A percentile compares a stretch with the other conserved stretches of the same genome.
Conservation (phyloP, 1,139 yeast genomes). For the Wickerhamomyces sp. region DNA sequence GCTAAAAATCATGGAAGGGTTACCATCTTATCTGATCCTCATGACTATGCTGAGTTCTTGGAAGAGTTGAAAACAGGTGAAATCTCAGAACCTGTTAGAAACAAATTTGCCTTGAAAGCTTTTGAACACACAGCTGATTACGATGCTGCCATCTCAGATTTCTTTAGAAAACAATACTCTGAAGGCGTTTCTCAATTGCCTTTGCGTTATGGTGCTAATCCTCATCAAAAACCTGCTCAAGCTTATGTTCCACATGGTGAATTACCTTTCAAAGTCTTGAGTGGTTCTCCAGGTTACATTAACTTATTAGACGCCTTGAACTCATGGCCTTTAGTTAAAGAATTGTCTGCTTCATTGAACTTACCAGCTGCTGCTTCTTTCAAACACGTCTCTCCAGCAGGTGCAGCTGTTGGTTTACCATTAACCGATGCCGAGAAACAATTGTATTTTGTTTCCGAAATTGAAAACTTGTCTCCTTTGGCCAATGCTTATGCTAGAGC, state of each 20-base stretch:
- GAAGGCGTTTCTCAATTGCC: slow-evolving; percentile 89
- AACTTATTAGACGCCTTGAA: slow-evolving; percentile 93
- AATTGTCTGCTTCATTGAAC: slow-evolving; percentile 87
- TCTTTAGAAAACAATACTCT: slow-evolving; percentile 94
- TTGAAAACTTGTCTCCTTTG: slow-evolving; percentile 90
- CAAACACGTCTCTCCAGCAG: slow-evolving; percentile 98
- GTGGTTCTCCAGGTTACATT: slow-evolving; percentile 97
- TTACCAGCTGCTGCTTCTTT: slow-evolving; percentile 98
- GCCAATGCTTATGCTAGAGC: slow-evolving; percentile 99
- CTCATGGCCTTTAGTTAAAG: slow-evolving; percentile 98
- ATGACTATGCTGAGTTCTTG: slow-evolving; percentile 82
- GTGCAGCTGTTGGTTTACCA: slow-evolving; percentile 96
- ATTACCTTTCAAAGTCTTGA: slow-evolving; percentile 88
- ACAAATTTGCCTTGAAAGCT: slow-evolving; percentile 88
- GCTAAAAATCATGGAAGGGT: slow-evolving; percentile 98
- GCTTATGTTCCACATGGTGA: slow-evolving; percentile 82
- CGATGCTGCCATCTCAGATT: slow-evolving; percentile 92
- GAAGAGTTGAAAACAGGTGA: slow-evolving; percentile 73
- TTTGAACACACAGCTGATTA: slow-evolving; percentile 98
- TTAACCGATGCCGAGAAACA: slow-evolving; percentile 87
- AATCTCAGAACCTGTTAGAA: slow-evolving; percentile 68
- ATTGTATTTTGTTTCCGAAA: slow-evolving; percentile 90
- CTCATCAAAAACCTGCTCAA: slow-evolving; percentile 99
- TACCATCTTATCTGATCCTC: slow-evolving; percentile 90
- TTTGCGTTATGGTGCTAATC: slow-evolving; percentile 96